Percentiles rank a stretch among this genome's conserved stretches.
Evolutionary conservation across 164 flowering plant genomes (phyloP).

Genomic region (Berberis vulgaris): DNA sequence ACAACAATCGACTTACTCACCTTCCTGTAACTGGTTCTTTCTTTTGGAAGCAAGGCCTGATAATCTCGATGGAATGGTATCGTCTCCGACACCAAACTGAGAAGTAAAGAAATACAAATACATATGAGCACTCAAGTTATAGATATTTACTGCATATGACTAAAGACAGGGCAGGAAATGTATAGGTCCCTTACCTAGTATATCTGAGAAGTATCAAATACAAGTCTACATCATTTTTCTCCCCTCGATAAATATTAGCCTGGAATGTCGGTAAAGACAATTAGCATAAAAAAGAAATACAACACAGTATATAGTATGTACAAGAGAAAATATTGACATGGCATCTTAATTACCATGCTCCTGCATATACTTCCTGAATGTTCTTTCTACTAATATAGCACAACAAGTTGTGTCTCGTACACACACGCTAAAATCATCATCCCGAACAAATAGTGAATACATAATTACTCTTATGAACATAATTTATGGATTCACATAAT

Average conservation of each 20-base stretch:
- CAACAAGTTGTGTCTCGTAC: no score
- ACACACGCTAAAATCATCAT: no score
- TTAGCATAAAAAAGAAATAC: neutral
- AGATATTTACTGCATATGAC: neutral
- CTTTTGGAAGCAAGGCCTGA: slow-evolving; percentile 39
- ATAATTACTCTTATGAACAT: no score
- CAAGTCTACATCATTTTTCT: slow-evolving; percentile 78
- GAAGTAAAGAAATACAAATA: slow-evolving; percentile 6
- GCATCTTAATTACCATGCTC: no score
- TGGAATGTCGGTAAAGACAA: slow-evolving; percentile 20
- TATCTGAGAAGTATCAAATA: slow-evolving; percentile 84
- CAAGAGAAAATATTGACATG: no score
- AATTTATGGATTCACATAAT: no score
- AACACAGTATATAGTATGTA: no score
- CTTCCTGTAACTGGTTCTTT: slow-evolving; percentile 41
- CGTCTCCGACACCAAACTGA: slow-evolving; percentile 88
- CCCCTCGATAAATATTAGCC: slow-evolving; percentile 81
- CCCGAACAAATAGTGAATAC: no score
- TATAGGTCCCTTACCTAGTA: slow-evolving; percentile 51
- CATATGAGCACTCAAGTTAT: neutral
- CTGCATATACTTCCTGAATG: no score
- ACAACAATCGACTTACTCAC: slow-evolving; percentile 18
- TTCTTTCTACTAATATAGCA: no score
- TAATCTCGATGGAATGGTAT: slow-evolving; percentile 91
- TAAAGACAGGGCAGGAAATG: neutral